Percentiles rank a stretch among this genome's conserved stretches.
Conservation (phyloP, 2,329 filamentous ascomycete species). For the Fusarium abutilonis region DNA sequence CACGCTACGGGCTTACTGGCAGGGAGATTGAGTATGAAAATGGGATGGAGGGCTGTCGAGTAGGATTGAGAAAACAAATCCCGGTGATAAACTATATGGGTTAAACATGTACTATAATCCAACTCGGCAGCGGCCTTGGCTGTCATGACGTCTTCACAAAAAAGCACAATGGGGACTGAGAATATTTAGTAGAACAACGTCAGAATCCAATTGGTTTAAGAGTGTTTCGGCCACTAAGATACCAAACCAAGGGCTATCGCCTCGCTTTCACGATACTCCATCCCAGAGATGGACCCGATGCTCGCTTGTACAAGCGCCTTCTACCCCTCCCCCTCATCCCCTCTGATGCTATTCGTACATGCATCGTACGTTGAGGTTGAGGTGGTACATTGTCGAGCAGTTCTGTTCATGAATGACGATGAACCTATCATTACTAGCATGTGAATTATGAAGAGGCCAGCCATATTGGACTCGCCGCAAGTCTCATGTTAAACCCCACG, state of each 20-base stretch:
- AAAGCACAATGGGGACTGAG: background rate
- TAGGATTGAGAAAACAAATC: conserved; percentile 13
- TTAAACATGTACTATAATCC: background rate
- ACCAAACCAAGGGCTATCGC: conserved; percentile 26
- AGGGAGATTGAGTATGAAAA: conserved; percentile 3
- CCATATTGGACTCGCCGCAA: conserved; percentile 23
- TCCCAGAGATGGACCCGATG: conserved; percentile 19
- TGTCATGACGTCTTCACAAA: conserved; percentile 19
- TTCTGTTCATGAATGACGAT: conserved; percentile 39
- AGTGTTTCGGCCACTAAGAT: background rate
- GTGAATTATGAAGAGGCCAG: conserved; percentile 41
- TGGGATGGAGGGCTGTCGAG: conserved; percentile 19
- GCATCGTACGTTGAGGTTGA: conserved; percentile 37
- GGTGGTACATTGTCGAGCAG: conserved; percentile 19
- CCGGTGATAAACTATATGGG: conserved; percentile 1
- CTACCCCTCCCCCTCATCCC: conserved; percentile 35
- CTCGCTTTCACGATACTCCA: conserved; percentile 26
- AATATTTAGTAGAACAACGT: background rate
- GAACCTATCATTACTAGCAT: conserved; percentile 47
- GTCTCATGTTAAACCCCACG: too few species aligned
- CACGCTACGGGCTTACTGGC: conserved; percentile 29
- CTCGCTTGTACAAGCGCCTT: conserved; percentile 26
- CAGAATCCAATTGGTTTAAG: conserved; percentile 31
- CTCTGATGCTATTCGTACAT: conserved; percentile 12
- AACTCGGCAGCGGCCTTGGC: background rate